Base-by-base conservation (phyloP, 345 rosid genomes). In the Bruguiera gymnorhiza region DNA sequence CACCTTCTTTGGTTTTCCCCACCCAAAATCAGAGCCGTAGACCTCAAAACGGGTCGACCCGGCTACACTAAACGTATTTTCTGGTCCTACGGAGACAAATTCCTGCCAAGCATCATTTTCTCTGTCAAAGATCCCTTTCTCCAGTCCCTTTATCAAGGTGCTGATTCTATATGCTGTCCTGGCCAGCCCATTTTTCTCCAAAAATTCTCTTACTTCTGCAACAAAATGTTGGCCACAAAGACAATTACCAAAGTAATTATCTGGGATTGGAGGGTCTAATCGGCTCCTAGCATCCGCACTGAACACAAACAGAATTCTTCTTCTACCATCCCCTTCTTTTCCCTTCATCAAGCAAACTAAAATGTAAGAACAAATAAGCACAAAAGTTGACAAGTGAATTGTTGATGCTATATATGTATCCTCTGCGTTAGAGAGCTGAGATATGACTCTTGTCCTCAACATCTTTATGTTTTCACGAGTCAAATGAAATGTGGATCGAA, bases 221-320 rank as follows among this genome's bases (percentile, higher is more conserved):
- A 13, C 23, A 7, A 60, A 3, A 1, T 3, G 2, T 24, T 26
- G 19, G 65, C 24, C 6, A 15, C 21, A 24, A 13, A 60, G 48
- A 19, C 72, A 69, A 43, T 69, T 69, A 4, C 72, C 72, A 27
- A 59, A 36, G 43, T 69, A 69, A 16, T 59, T 69, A 7, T 16
- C 36, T 19, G 72, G 72, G 34, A 59, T 32, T 36, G 65, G 72
- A 8, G 59, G 59, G 23, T 69, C 39, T 21, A 69, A 9, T 2
- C 72, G 55, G 9, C 39, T 39, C 7, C 72, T 37, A 11, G 8
- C 27, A 59, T 69, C 72, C 9, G 57, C 72, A 0, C 27, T 8
- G 65, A 69, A 69, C 19, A 8, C 65, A 23, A 60, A 39, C 3
- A 1, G 6, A 19, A 48, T 26, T 26, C 6, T 19, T 4, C 13